Evolutionary conservation across 106 monocot genomes (phyloP).

Genomic region (Dendrobium officinale): DNA sequence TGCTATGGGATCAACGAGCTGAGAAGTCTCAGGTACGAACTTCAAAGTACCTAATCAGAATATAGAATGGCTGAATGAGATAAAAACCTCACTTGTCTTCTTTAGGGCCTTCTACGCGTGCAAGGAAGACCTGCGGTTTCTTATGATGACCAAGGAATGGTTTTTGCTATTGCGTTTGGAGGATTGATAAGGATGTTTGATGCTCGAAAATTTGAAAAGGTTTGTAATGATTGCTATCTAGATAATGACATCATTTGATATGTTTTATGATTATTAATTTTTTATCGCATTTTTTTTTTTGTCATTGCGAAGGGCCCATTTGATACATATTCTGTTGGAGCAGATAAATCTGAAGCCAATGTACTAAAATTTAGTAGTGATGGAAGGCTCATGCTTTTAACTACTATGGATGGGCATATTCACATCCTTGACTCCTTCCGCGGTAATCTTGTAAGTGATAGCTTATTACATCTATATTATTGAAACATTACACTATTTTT

Average conservation of each 20-base stretch:
- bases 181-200: constrained; percentile 91
- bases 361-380: constrained; percentile 93
- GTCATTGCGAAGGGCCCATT: constrained; percentile 73
- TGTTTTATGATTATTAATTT: background rate
- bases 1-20: constrained; percentile 92
- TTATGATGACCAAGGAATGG: constrained; percentile 95
- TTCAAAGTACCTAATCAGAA: background rate
- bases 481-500: background rate
- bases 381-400: constrained; percentile 80
- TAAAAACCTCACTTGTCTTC: background rate
- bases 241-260: background rate
- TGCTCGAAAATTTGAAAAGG: constrained; percentile 74
- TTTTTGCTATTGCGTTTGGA: constrained; percentile 86
- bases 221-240: constrained; percentile 9
- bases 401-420: constrained; percentile 75
- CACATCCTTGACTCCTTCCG: constrained; percentile 93
- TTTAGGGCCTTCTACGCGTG: constrained; percentile 82
- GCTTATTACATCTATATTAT: background rate
- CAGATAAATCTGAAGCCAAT: constrained; percentile 78
- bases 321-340: constrained; percentile 74
- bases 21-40: constrained; percentile 84
- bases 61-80: background rate
- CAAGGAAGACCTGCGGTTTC: constrained; percentile 96
- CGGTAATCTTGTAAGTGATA: constrained; percentile 58
- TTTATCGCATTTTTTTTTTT: background rate